A percentile compares a stretch with the other conserved stretches of the same genome.
Conservation (phyloP, 306 rosid species). For the Psophocarpus tetragonolobus region DNA sequence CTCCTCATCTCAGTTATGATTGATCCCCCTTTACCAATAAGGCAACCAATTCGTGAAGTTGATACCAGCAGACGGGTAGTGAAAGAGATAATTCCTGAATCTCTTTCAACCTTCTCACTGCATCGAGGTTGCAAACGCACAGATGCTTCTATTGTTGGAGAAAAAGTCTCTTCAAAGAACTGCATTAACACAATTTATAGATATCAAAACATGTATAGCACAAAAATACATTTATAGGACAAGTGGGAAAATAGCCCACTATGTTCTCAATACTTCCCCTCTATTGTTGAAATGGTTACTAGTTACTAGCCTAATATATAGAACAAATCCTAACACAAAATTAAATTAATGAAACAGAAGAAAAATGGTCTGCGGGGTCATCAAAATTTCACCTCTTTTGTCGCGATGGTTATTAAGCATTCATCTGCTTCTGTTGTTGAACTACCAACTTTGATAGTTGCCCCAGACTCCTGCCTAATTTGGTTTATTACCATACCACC, state of each 20-base stretch:
- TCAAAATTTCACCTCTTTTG: conserved; percentile 73
- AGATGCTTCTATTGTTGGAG: conserved; percentile 89
- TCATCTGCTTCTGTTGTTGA: conserved; percentile 84
- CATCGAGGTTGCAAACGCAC: conserved; percentile 95
- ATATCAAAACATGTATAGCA: conserved; percentile 11
- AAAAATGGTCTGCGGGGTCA: conserved; percentile 3
- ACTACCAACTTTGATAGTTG: conserved; percentile 93
- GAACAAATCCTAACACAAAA: conserved; percentile 8
- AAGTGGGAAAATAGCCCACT: background rate
- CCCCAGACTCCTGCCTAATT: conserved; percentile 93
- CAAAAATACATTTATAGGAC: background rate
- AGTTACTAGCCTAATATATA: conserved; percentile 49
- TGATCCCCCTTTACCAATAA: conserved; percentile 97
- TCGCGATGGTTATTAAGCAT: conserved; percentile 76
- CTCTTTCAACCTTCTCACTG: conserved; percentile 94
- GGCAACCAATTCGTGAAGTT: conserved; percentile 94
- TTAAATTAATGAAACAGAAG: background rate
- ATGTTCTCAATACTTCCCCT: conserved; percentile 48
- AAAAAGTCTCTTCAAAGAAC: conserved; percentile 83
- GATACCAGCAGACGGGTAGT: conserved; percentile 94
- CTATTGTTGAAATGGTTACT: conserved; percentile 82
- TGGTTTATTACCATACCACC: conserved; percentile 94
- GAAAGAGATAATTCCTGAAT: conserved; percentile 91
- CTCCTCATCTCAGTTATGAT: conserved; percentile 96
- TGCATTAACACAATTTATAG: conserved; percentile 42